phyloP scores from a whole-genome alignment of 352 stramenopile genomes.

The Phytophthora citricola region DNA sequence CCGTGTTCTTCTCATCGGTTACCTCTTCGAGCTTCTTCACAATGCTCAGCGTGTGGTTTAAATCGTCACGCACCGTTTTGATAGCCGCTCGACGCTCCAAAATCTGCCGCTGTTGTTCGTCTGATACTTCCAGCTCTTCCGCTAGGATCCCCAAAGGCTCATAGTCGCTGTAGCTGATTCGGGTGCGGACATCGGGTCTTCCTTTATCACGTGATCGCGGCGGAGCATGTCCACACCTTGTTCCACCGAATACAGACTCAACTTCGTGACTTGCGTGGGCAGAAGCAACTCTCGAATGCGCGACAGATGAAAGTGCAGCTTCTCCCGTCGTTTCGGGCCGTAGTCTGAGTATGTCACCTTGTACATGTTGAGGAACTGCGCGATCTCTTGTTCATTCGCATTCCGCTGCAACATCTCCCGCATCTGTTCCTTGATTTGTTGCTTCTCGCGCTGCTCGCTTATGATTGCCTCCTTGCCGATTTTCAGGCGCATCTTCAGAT shows the following conservation, averaged over 20 bases:
- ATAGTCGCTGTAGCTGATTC: conserved; percentile 61
- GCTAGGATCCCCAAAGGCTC: conserved; percentile 79
- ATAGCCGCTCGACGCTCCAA: conserved; percentile 67
- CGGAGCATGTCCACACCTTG: conserved; percentile 68
- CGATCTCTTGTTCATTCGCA: conserved; percentile 75
- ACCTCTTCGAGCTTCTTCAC: conserved; percentile 74
- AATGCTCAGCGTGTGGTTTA: conserved; percentile 77
- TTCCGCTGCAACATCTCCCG: conserved; percentile 74
- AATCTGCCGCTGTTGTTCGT: conserved; percentile 72
- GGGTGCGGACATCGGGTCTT: conserved; percentile 56
- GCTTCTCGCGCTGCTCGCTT: conserved; percentile 78
- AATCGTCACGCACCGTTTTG: conserved; percentile 66
- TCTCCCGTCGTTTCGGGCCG: conserved; percentile 72
- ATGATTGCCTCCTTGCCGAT: conserved; percentile 81
- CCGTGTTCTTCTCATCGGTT: conserved; percentile 81
- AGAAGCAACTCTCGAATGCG: conserved; percentile 77
- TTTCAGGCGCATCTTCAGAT: conserved; percentile 83
- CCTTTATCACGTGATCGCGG: conserved; percentile 66
- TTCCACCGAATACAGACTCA: conserved; percentile 81
- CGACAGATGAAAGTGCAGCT: conserved; percentile 75
- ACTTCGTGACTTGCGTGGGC: conserved; percentile 80
- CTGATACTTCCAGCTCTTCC: conserved; percentile 72
- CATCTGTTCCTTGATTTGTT: conserved; percentile 86
- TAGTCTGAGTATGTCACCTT: conserved; percentile 87
- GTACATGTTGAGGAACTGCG: conserved; percentile 85